A percentile compares a stretch with the other conserved stretches of the same genome.
These are phyloP conservation scores for Eragrostis tef DNA, from an alignment of 202 grass and related monocot species.

Conservation along the genomic window DNA sequence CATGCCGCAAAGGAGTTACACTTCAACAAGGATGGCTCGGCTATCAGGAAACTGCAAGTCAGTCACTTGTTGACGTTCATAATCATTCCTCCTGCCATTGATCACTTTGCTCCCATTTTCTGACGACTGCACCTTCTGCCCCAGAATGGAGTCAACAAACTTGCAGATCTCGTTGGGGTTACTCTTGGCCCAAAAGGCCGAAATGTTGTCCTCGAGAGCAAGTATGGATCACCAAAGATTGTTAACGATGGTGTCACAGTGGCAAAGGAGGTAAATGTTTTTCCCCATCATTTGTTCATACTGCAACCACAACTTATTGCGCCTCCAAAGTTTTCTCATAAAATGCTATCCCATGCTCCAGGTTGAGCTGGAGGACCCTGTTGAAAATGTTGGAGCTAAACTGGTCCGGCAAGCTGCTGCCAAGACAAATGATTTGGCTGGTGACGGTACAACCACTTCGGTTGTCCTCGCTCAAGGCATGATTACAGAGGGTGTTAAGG, in stretches of 20 bases:
- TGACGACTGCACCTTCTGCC: background rate
- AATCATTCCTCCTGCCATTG: background rate
- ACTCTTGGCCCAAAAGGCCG: slow-evolving; percentile 94
- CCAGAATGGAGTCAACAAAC: slow-evolving; percentile 87
- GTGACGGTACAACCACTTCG: slow-evolving; percentile 91
- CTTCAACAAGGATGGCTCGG: slow-evolving; percentile 95
- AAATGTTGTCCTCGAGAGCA: slow-evolving; percentile 95
- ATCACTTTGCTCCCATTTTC: background rate
- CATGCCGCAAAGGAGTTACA: slow-evolving; percentile 82
- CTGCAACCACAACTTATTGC: background rate
- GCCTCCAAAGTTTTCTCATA: background rate
- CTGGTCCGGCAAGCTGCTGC: slow-evolving; percentile 87
- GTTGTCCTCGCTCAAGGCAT: slow-evolving; percentile 95
- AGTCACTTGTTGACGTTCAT: background rate
- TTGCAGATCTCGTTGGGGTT: slow-evolving; percentile 90
- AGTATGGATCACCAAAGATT: slow-evolving; percentile 93
- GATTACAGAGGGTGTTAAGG: slow-evolving; percentile 95
- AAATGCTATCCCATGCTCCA: slow-evolving; percentile 27
- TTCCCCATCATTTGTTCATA: background rate
- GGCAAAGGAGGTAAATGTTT: slow-evolving; percentile 64
- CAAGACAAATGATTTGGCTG: slow-evolving; percentile 93
- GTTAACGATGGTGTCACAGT: slow-evolving; percentile 95
- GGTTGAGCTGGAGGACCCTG: slow-evolving; percentile 86
- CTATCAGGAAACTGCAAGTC: slow-evolving; percentile 87
- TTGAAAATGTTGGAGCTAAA: slow-evolving; percentile 95